Base-by-base conservation (phyloP, 805 yeast genomes). In the Kregervanrija fluxuum region DNA sequence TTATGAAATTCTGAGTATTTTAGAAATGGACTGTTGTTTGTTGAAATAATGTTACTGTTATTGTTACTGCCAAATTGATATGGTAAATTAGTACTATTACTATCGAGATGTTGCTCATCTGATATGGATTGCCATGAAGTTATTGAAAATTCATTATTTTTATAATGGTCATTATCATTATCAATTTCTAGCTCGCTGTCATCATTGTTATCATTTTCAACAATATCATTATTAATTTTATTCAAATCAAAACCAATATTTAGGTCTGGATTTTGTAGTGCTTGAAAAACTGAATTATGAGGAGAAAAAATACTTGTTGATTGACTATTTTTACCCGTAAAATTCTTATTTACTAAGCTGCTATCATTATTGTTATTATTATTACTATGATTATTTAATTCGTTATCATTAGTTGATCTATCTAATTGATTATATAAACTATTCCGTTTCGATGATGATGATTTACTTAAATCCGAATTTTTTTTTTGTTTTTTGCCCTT, bases 101-200 rank as follows among this genome's bases (percentile, higher is more conserved):
- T 36, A 12, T 35, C 33, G 11, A 13, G 31, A 5, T 44, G 41
- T 30, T 35, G 30, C 10, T 41, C 45, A 4, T 35, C 15, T 4
- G 60, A 54, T 10, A 63, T 52, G 13, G 64, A 56, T 44, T 62
- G 67, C 68, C 68, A 64, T 16, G 68, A 64, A 13, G 66, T 60
- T 12, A 57, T 48, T 2, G 66, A 61, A 46, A 63, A 63, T 33
- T 62, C 66, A n/a, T 49, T 50, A 36, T 54, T 51, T 16, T 38
- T 46, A 36, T 47, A 41, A 34, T 22, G 40, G 42, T 12, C 13
- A 16, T 30, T 8, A 14, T 14, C 13, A 32, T 28, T 12, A 31
- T 31, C 11, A 11, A 15, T 15, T 28, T 33, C 30, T 16, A 11
- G 2, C 14, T 32, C n/a, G 13, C 8, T 17, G n/a, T 31, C 14